Evolutionary conservation across 1,284 basidiomycete genomes (phyloP), one percentile per base, ranked within the genome.

Genomic region (Athelia sp.): DNA sequence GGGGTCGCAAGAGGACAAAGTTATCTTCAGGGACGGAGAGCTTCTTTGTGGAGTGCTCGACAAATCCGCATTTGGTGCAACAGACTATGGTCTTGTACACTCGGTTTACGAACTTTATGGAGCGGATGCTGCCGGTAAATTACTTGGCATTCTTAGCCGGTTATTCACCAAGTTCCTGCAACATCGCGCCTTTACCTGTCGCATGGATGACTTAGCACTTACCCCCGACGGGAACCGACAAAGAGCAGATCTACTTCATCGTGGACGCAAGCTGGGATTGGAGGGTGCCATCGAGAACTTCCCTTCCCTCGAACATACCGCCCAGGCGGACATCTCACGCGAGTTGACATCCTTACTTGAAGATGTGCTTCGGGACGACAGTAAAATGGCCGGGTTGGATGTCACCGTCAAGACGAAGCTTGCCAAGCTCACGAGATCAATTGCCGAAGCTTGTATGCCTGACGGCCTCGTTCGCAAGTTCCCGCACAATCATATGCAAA

Each of bases 61-160:
- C 75, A 99, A 99, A 72, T 90, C 94, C 15, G 93, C 97, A 46
- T 97, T 98, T 64, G 97, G 97, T 64, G 96, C 97, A 17, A 88
- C 91, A 0, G 90, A 97, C 6, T 99, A 90, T 64, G 97, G 97
- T 68, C 81, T 99, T 38, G 92, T 99, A 15, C 97, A 99, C 67
- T 97, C 97, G 1, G 89, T 97, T n/a, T 94, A 96, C 68, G 97
- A 99, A 63, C 75, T 99, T n/a, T 99, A 98, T 66, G 96, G 97
- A 3, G 76, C 95, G 11, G 87, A 90, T 54, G 74, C 83, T 17
- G 96, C 97, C 9, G 97, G 95, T 48, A 87, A 87, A 61, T 81
- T 99, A 9, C 84, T 99, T 32, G 93, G 94, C 49, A 87, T 98
- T 54, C 81, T 99, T 53, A 93, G 91, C 63, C 84, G 97, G 48